These are phyloP conservation scores for Excoecaria agallocha DNA, from an alignment of 345 rosid genomes.

Conservation along the genomic window DNA sequence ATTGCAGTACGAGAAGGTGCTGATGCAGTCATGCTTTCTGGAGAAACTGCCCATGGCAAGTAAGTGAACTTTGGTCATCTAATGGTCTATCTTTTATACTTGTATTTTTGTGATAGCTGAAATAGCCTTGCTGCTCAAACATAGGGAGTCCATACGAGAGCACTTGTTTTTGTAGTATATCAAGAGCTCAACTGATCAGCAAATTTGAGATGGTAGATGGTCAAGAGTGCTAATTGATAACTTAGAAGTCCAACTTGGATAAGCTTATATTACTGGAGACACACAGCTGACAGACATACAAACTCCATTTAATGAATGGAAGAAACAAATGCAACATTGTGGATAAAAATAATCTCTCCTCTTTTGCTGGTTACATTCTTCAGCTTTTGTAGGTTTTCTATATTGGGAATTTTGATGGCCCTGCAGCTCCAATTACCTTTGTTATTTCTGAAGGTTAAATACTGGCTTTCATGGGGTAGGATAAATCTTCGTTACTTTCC, in stretches of 20 bases:
- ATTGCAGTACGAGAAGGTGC: slow-evolving; percentile 95
- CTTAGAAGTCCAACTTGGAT: neutral
- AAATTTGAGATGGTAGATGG: neutral
- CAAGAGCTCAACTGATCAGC: neutral
- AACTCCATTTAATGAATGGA: neutral
- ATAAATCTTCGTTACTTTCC: too few relatives aligned
- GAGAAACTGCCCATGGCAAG: slow-evolving; percentile 99
- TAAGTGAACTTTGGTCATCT: slow-evolving; percentile 35
- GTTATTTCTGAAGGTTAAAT: too few relatives aligned
- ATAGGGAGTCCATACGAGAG: neutral
- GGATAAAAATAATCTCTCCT: too few relatives aligned
- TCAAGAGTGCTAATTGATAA: neutral
- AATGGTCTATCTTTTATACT: neutral
- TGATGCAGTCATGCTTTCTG: slow-evolving; percentile 97
- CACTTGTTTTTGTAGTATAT: neutral
- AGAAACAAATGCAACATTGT: neutral
- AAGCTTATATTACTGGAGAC: neutral
- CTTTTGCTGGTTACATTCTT: too few relatives aligned
- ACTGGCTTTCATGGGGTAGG: too few relatives aligned
- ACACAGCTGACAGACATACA: neutral
- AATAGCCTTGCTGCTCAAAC: neutral
- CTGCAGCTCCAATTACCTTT: too few relatives aligned
- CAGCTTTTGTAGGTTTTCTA: too few relatives aligned
- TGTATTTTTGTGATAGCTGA: neutral
- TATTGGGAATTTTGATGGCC: too few relatives aligned